A percentile compares a stretch with the other conserved stretches of the same genome.
Conservation (phyloP, 371 early-diverging fungal genomes). For the Mycotypha africana region DNA sequence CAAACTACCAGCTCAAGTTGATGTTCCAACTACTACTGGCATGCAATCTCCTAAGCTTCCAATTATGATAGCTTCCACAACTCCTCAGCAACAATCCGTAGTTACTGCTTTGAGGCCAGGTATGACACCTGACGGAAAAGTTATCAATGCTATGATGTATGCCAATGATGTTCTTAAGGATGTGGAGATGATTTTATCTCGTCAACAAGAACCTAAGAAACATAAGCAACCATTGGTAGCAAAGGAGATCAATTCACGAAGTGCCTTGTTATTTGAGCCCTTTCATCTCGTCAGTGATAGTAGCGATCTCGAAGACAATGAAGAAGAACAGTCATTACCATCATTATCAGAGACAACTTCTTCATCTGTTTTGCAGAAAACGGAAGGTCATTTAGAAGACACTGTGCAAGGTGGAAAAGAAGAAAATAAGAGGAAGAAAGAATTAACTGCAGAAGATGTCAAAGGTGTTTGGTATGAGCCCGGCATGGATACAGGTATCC, state of each 20-base stretch:
- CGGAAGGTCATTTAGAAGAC: no score
- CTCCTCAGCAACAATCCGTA: no score
- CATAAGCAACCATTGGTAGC: background rate
- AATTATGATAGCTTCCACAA: no score
- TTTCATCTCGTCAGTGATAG: constrained; percentile 1
- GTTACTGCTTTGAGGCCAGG: constrained; percentile 20
- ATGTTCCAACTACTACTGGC: no score
- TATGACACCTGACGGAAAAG: constrained; percentile 28
- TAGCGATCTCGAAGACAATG: constrained; percentile 1
- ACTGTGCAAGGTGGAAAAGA: no score
- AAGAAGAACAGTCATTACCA: background rate
- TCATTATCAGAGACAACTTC: no score
- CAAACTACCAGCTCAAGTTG: no score
- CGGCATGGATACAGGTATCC: constrained; percentile 34
- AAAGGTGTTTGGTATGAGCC: constrained; percentile 28
- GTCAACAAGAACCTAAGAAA: constrained; percentile 3
- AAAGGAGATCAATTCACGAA: background rate
- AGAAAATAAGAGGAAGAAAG: no score
- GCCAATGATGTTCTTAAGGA: constrained; percentile 34
- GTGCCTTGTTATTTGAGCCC: constrained; percentile 11
- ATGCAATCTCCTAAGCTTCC: no score
- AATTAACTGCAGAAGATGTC: constrained; percentile 1
- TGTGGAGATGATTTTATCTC: constrained; percentile 19
- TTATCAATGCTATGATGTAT: constrained; percentile 24
- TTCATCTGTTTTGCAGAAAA: no score